Conservation (phyloP, 2,329 filamentous ascomycete genomes). For the Exophiala sp. region DNA sequence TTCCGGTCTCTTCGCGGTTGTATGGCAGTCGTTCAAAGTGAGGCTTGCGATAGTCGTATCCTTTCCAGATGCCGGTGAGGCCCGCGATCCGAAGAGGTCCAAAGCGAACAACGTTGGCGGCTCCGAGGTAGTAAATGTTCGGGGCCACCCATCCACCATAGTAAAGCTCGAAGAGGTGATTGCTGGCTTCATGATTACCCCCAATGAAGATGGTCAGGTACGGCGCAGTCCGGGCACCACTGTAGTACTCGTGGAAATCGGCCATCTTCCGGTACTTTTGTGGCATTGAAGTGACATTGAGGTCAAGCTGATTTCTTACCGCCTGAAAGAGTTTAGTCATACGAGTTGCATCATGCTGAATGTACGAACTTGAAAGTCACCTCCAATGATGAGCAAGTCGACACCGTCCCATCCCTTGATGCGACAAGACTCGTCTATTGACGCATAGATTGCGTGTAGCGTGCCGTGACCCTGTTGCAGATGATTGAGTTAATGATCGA, state of each 20-base stretch:
- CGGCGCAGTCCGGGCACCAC: constrained; percentile 70
- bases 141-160: constrained; percentile 97
- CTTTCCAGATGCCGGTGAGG: constrained; percentile 93
- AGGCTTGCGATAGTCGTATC: constrained; percentile 75
- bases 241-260: constrained; percentile 94
- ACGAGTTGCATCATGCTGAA: constrained; percentile 3
- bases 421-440: constrained; percentile 65
- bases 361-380: constrained; percentile 76
- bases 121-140: constrained; percentile 95
- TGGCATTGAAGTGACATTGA: constrained; percentile 86
- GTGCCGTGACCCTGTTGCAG: constrained; percentile 75
- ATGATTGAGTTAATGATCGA: constrained; percentile 9
- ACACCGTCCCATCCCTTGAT: constrained; percentile 74
- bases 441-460: constrained; percentile 85
- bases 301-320: constrained; percentile 80
- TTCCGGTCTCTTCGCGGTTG: constrained; percentile 68
- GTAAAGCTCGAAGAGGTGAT: constrained; percentile 85
- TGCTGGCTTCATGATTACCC: constrained; percentile 93
- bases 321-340: constrained; percentile 52
- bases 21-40: constrained; percentile 88
- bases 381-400: constrained; percentile 89
- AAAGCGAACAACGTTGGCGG: constrained; percentile 80
- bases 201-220: constrained; percentile 90
- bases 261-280: constrained; percentile 81
- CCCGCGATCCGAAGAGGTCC: constrained; percentile 85